Conservation (phyloP, 371 early-diverging fungal genomes). For the Mucor velutinosus region DNA sequence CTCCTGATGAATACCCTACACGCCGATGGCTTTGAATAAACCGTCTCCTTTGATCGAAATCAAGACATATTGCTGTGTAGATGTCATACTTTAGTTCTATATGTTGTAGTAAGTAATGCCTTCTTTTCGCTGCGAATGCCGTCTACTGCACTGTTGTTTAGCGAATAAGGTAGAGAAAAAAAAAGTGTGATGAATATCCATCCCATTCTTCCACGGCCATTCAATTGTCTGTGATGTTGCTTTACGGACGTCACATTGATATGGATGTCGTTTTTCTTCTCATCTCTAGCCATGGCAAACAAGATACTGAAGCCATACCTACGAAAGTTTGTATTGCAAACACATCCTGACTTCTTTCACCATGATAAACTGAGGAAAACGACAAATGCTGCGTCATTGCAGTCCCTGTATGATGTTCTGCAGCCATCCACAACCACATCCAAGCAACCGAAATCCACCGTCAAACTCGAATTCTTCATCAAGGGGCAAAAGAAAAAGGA, state of each 20-base stretch:
- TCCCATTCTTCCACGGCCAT: not conserved
- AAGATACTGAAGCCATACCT: conserved; percentile 33
- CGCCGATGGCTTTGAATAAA: not conserved
- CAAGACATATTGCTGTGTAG: not conserved
- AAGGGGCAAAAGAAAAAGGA: conserved; percentile 14
- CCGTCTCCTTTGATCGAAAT: not conserved
- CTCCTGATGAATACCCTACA: not conserved
- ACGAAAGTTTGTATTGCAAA: conserved; percentile 38
- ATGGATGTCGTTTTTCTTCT: not conserved
- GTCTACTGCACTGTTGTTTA: not conserved
- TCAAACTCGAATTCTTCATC: conserved; percentile 11
- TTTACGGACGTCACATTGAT: not conserved
- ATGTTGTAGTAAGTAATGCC: not conserved
- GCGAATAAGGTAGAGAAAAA: not conserved
- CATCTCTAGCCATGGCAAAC: not conserved
- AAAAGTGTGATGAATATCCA: not conserved
- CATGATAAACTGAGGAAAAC: conserved; percentile 30
- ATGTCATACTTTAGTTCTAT: not conserved
- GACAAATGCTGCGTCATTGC: conserved; percentile 39
- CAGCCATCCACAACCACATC: not conserved
- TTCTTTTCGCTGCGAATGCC: not conserved
- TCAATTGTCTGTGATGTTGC: not conserved
- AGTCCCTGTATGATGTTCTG: conserved; percentile 28
- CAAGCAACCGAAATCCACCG: not conserved
- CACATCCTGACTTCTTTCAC: conserved; percentile 48